These are phyloP conservation scores for Talaromyces sp. DNA, from an alignment of 2,329 filamentous ascomycete genomes.

Conservation along the genomic window DNA sequence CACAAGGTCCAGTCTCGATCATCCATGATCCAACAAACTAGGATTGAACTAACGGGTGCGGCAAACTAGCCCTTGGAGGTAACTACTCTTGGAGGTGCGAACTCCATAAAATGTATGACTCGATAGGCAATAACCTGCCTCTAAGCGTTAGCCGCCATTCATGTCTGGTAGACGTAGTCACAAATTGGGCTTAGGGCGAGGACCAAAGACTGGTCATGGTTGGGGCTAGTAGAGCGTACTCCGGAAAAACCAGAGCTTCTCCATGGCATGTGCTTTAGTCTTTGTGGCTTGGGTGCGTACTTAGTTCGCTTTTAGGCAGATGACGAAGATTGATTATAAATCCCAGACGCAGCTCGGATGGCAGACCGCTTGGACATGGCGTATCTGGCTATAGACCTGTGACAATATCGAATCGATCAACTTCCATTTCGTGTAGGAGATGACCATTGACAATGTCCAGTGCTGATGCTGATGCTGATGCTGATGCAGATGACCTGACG, in stretches of 20 bases:
- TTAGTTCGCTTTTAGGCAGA: neutral
- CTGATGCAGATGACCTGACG: neutral
- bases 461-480: neutral
- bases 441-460: neutral
- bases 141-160: neutral
- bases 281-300: neutral
- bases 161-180: neutral
- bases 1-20: neutral
- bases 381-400: neutral
- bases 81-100: neutral
- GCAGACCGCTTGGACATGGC: neutral
- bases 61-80: neutral
- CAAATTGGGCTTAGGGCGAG: neutral
- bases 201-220: neutral
- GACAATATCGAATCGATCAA: neutral
- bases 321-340: constrained; percentile 1
- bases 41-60: neutral
- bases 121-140: neutral
- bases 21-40: neutral
- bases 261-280: neutral
- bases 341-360: neutral
- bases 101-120: neutral
- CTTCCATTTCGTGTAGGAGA: neutral
- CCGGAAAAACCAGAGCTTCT: neutral
- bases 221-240: neutral